Evolutionary conservation across 805 yeast genomes (phyloP), one percentile per base, ranked within the genome.

Genomic region (Candida tallmaniae): DNA sequence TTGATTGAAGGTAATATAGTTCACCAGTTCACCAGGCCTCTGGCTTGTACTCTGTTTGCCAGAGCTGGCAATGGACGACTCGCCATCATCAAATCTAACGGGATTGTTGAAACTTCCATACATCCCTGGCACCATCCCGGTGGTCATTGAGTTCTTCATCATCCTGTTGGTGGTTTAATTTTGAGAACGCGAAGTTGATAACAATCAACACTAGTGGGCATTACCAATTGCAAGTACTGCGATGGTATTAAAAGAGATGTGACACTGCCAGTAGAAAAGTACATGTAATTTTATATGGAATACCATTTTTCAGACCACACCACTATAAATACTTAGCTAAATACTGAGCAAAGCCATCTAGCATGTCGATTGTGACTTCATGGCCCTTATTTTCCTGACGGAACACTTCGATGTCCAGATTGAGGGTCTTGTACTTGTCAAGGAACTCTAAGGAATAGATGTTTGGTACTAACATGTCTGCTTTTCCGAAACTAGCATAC

Each of bases 1-100:
- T 68, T 90, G 98, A 61, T 93, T 90, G 73, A 89, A 88, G 1
- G 66, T 58, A 25, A 66, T 62, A 48, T 51, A 65, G 39, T 66
- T 67, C 35, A 66, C 69, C 14, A 46, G 41, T 20, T 54, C 60
- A 13, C 36, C 42, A 6, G 41, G 32, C 20, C 42, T 42, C 22
- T 23, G 30, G 14, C 32, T 31, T 24, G 22, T 20, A 27, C 42
- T 39, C 23, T 32, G 14, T 27, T 29, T 36, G 26, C 42, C 38
- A 2, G 45, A 42, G 30, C 51, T 40, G 17, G 42, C 38, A 7
- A 41, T 28, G 13, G 48, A 44, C 2, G 48, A 42, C 9, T 40
- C 38, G 2, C 46, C 50, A 14, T 51, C 54, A 15, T 48, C 45
- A 10, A 22, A 29, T 7, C 17, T 31, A 9, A 14, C 30, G 20